Evolutionary conservation across 2,329 filamentous ascomycete genomes (phyloP).

Genomic region (Dactylellina cionopaga): DNA sequence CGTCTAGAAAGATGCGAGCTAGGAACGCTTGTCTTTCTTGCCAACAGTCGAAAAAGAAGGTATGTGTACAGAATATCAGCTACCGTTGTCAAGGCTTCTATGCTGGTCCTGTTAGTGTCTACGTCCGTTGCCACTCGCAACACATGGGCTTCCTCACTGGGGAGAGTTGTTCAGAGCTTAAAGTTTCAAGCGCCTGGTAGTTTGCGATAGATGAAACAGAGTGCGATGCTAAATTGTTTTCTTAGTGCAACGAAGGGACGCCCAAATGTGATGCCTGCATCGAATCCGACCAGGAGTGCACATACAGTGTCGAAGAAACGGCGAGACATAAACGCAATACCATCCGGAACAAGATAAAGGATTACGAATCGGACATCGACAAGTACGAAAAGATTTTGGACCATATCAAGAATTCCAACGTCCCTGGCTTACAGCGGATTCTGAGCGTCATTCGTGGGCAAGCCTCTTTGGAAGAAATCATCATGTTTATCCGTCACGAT

Average conservation of each 20-base stretch:
- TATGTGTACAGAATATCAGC: not conserved
- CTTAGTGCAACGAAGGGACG: slow-evolving; percentile 33
- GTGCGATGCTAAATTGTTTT: no score
- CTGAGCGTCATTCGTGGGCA: slow-evolving; percentile 38
- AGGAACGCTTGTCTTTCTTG: slow-evolving; percentile 37
- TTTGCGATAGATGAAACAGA: not conserved
- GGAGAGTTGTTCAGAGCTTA: no score
- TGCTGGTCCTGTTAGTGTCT: not conserved
- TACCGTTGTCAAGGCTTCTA: not conserved
- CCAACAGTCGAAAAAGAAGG: slow-evolving; percentile 45
- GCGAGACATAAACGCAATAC: slow-evolving; percentile 22
- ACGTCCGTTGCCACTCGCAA: not conserved
- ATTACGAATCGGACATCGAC: slow-evolving; percentile 34
- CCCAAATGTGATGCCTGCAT: slow-evolving; percentile 27
- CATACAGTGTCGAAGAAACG: slow-evolving; percentile 30
- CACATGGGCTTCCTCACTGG: not conserved
- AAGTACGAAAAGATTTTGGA: slow-evolving; percentile 41
- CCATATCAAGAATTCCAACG: slow-evolving; percentile 31
- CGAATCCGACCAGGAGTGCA: slow-evolving; percentile 29
- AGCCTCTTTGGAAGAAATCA: slow-evolving; percentile 36
- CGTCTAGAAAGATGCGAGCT: slow-evolving; percentile 17
- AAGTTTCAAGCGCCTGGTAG: no score
- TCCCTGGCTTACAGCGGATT: slow-evolving; percentile 24
- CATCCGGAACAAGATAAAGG: slow-evolving; percentile 34
- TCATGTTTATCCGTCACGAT: slow-evolving; percentile 42